Conservation (phyloP, 1,139 yeast species). For the Suhomyces yuchorum region DNA sequence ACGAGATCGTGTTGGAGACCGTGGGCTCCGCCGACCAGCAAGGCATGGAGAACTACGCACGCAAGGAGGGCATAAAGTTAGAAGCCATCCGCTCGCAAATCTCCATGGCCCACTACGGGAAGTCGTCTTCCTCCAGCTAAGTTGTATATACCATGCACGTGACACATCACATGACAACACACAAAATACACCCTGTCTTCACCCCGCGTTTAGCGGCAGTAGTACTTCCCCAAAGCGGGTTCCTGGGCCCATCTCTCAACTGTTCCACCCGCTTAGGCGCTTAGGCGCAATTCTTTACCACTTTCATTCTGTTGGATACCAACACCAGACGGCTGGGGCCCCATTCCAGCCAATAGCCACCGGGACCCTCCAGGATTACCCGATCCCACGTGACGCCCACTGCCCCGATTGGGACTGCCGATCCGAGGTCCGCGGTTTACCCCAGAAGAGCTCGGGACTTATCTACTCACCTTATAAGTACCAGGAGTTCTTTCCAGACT, state of each 20-base stretch:
- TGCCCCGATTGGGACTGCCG: background rate
- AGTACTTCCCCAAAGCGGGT: background rate
- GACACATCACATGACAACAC: too few species aligned
- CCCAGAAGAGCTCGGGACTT: slow-evolving; percentile 3
- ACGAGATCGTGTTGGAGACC: slow-evolving; percentile 48
- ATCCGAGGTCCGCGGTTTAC: slow-evolving; percentile 5
- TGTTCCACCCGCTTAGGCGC: background rate
- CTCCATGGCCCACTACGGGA: slow-evolving; percentile 14
- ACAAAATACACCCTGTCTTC: too few species aligned
- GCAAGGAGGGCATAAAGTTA: slow-evolving; percentile 38
- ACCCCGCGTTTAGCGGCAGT: background rate
- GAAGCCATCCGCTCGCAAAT: slow-evolving; percentile 27
- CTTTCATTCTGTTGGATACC: background rate
- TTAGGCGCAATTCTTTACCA: background rate
- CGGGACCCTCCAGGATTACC: background rate
- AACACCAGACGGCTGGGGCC: background rate
- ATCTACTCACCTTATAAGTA: background rate
- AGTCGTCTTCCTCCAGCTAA: slow-evolving; percentile 12
- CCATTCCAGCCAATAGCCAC: background rate
- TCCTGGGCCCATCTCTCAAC: background rate
- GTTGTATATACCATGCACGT: background rate
- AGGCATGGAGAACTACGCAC: slow-evolving; percentile 40
- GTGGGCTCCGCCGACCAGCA: slow-evolving; percentile 50
- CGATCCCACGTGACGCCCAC: slow-evolving; percentile 1
- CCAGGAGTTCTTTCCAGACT: background rate